Base-by-base conservation (phyloP, 1,284 basidiomycete species). In the Sanguinoderma infundibulare region DNA sequence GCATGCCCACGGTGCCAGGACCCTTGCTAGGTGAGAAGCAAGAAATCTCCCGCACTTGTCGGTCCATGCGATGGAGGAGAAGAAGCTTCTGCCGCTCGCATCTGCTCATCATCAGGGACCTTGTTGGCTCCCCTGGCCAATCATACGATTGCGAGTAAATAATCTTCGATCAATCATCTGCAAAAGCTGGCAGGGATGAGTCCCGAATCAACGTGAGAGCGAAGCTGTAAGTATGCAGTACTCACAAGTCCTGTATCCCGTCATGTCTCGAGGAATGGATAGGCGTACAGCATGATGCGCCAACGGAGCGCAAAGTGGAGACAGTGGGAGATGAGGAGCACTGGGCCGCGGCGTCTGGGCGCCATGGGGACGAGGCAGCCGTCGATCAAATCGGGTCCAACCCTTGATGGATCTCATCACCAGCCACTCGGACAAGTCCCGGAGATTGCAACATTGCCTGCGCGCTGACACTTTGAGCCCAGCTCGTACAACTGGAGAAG, bases 341-440 rank as follows among this genome's bases (percentile, higher is more conserved):
- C n/a, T n/a, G n/a, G n/a, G n/a, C n/a, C n/a, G n/a, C n/a, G 26
- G 55, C 55, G 47, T 51, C 38, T 50, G 12, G 9, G 10, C 10
- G 6, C 8, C 17, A 35, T 52, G 49, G 55, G 32, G 44, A 56
- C 46, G 17, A 53, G 22, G 7, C 35, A 9, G 49, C 42, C 40
- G 30, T 59, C 57, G 51, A 59, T 59, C 57, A 59, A n/a, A 53
- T 53, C 51, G 50, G 28, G 9, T 38, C 28, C 20, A 12, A 39
- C 28, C 34, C 40, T 39, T 49, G 57, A 58, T 58, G 57, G 57
- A 58, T 58, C 50, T 58, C 57, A 30, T 52, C 22, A 58, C 20
- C 17, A 36, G 50, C 39, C 40, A 35, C 57, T 22, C 50, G 15
- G 17, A 30, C 38, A n/a, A n/a, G n/a, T n/a, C n/a, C n/a, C n/a